Conservation (phyloP, 1,139 yeast species). For the Kurtzmaniella quercitrusa region DNA sequence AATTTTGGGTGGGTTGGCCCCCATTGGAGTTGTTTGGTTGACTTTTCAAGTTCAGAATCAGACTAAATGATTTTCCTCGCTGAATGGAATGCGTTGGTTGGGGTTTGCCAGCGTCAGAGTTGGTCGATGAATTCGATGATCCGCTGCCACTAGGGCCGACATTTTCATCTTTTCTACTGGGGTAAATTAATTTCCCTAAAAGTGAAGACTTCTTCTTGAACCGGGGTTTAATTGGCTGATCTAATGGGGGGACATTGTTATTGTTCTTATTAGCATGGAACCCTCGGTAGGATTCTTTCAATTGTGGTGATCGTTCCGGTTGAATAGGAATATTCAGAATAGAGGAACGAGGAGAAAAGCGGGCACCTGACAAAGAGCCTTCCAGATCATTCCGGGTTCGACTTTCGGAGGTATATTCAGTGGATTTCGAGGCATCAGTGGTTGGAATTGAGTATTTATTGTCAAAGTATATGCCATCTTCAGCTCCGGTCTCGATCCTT, state of each 20-base stretch:
- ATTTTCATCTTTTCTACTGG: constrained; percentile 28
- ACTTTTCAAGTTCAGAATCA: background rate
- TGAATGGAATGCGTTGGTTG: too few relatives aligned
- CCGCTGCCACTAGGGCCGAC: constrained; percentile 1
- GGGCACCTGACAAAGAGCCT: constrained; percentile 1
- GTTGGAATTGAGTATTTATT: background rate
- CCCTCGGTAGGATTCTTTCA: constrained; percentile 41
- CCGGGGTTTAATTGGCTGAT: constrained; percentile 49
- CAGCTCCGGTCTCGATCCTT: background rate
- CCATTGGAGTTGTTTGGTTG: background rate
- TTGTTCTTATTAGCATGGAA: constrained; percentile 40
- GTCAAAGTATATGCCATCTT: background rate
- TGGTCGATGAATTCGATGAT: background rate
- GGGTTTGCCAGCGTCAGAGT: too few relatives aligned
- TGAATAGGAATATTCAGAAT: constrained; percentile 11
- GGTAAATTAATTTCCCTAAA: constrained; percentile 45
- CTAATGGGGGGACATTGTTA: constrained; percentile 43
- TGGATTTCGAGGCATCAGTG: background rate
- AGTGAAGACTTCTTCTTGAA: constrained; percentile 40
- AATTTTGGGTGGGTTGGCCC: background rate
- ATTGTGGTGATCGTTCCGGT: constrained; percentile 2
- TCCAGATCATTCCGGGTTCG: background rate
- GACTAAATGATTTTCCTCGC: background rate
- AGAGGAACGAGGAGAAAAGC: constrained; percentile 5
- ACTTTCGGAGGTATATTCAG: background rate